Evolutionary conservation across 768 basidiomycete genomes (phyloP), one percentile per base, ranked within the genome.

Genomic region (Tulasnella sp.): DNA sequence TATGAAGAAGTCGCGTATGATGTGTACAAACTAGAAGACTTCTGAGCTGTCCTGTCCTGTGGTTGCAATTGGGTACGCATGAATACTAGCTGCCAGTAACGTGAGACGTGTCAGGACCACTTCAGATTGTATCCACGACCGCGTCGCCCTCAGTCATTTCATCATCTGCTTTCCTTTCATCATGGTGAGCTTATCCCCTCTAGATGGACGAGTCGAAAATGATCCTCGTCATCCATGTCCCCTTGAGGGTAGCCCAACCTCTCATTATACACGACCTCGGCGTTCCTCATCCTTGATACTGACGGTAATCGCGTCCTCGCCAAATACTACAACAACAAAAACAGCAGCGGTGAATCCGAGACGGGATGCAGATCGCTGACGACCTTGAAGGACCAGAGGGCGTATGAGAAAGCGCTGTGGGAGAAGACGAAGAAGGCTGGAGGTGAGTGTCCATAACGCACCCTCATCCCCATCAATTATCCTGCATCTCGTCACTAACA

Each of bases 281-380:
- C 84, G 0, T 87, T 98, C 70, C 69, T 99, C 63, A 82, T 97
- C 67, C 84, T 97, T 66, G 96, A 99, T 76, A 76, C 84, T n/a
- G 93, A 97, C 65, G 93, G 93, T 21, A 85, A 90, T 67, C 87
- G 96, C 51, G 86, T 98, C 25, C 79, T 99, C 9, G 88, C 94
- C 29, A 98, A 98, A 71, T 98, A 98, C 76, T 98, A 94, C 69
- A 79, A 78, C 55, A 78, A 90, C n/a, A 65, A 65, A 38, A 65
- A 65, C 42, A 57, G 54, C 41, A 46, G 55, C 17, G 38, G 46
- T 22, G 81, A 71, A 75, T 41, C 45, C 12, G 87, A 71, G 71
- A 74, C 66, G 19, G 68, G 66, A 27, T 51, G 60, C 9, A 85
- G 85, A 65, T 76, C 79, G 49, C 74, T 86, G 25, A 72, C 76